A percentile compares a stretch with the other conserved stretches of the same genome.
Evolutionary conservation across 768 basidiomycete genomes (phyloP).

Genomic region (Gloeostereum incarnatum): DNA sequence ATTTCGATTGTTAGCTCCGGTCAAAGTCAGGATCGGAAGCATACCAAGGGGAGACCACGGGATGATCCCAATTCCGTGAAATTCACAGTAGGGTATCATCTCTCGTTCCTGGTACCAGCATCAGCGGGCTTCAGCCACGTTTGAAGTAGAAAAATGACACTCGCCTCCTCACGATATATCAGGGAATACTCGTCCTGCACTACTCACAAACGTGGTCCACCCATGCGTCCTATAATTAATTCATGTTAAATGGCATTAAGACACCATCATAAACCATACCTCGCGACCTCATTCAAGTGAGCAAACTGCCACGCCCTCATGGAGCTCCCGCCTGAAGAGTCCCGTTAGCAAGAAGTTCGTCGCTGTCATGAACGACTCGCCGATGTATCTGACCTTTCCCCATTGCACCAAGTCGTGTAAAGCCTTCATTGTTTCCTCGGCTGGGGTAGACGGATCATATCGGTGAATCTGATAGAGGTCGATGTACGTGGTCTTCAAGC

Average conservation of each 20-base stretch:
- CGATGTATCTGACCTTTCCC: conserved; percentile 25
- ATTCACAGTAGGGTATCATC: conserved; percentile 1
- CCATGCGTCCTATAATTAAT: too few species aligned
- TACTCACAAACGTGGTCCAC: conserved; percentile 36
- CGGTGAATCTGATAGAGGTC: conserved; percentile 26
- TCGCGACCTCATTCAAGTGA: conserved; percentile 25
- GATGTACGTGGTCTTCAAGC: conserved; percentile 13
- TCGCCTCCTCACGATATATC: conserved; percentile 36
- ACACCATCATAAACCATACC: too few species aligned
- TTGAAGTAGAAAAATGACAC: neutral
- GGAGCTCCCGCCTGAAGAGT: too few species aligned
- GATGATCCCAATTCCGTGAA: conserved; percentile 27
- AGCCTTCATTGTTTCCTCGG: conserved; percentile 29
- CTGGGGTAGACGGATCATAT: conserved; percentile 17
- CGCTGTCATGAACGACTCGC: conserved; percentile 14
- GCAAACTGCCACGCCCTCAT: conserved; percentile 30
- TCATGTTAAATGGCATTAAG: too few species aligned
- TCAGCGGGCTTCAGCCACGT: too few species aligned
- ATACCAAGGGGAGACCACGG: conserved; percentile 28
- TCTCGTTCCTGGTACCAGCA: neutral
- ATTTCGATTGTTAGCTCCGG: too few species aligned
- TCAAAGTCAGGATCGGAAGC: too few species aligned
- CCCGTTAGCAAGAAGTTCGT: too few species aligned
- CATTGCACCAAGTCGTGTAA: conserved; percentile 26
- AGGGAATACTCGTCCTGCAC: conserved; percentile 38